Evolutionary conservation across 75 land plant genomes (phyloP).

Genomic region (Sequoiadendron giganteum): DNA sequence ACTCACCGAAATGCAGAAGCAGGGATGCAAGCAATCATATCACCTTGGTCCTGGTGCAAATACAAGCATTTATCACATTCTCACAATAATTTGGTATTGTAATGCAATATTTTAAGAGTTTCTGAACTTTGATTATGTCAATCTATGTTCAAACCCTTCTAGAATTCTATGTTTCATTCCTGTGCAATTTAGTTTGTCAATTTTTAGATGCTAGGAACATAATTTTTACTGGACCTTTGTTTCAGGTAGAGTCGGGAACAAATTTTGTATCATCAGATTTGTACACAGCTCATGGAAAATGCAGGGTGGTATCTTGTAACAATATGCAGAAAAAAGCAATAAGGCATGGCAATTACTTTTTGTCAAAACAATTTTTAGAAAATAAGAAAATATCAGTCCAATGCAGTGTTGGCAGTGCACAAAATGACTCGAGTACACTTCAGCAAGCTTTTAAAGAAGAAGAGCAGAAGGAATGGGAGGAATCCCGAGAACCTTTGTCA

Average conservation of each 20-base stretch:
- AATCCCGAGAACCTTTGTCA: constrained; percentile 42
- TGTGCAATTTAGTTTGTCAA: constrained; percentile 3
- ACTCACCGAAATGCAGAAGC: neutral
- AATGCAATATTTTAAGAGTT: constrained; percentile 1
- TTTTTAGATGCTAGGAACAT: neutral
- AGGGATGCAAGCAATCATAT: constrained; percentile 9
- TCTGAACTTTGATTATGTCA: neutral
- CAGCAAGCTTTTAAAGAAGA: constrained; percentile 23
- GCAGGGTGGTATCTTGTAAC: neutral
- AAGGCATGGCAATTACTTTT: neutral
- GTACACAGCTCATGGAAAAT: neutral
- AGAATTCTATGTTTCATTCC: neutral
- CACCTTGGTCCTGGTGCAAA: constrained; percentile 5
- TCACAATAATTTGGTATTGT: constrained; percentile 9
- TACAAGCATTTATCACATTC: neutral
- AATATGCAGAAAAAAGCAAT: neutral
- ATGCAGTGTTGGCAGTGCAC: constrained; percentile 11
- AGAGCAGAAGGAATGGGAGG: constrained; percentile 63
- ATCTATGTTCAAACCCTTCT: neutral
- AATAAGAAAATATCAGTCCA: neutral
- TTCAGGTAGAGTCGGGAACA: neutral
- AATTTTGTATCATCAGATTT: neutral
- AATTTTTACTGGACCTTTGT: neutral
- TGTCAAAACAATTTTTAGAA: constrained; percentile 1
- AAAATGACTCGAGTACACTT: neutral